Base-by-base conservation (phyloP, 768 basidiomycete genomes). In the Omphalotus guepiniiformis region DNA sequence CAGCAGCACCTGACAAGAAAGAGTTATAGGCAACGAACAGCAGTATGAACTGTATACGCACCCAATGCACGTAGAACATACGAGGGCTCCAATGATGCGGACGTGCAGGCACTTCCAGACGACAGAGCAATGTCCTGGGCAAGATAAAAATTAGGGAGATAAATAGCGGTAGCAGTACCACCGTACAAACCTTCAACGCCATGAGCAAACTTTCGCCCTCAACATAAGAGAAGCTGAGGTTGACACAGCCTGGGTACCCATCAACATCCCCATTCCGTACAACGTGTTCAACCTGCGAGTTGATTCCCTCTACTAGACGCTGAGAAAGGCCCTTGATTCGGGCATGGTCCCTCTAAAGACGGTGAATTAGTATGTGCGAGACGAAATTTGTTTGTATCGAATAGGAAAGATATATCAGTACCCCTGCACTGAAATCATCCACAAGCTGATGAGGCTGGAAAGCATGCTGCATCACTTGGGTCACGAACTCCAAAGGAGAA, bases 61-160 rank as follows among this genome's bases (percentile, higher is more conserved):
- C 92, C 93, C 37, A 99, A 79, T 3, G 96, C 96, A 42, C 96
- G 85, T 27, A 99, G 81, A 3, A 99, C 96, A 63, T 99, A 99
- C 19, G 94, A 97, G 6, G 96, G 96, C 64, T 99, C 96, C 46
- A 99, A 74, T 6, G 95, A 98, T 7, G 96, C 96, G 0, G 95
- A 98, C 27, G 96, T 99, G 60, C 96, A 99, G 6, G 96, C 96
- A 59, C 93, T 95, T 30, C 96, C 96, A 6, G 95, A 98, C 5
- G 96, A 98, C 37, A 99, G 76, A 3, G 96, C 96, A 53, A 98
- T 88, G 59, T 98, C 92, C 92, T 93, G 57, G 21, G 21, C 36
- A 18, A 39, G 40, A 15, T 42, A 29, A 48, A 2, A 44, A 40
- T 22, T 35, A 19, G 49, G 46, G 36, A 51, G 41, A 44, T 23